These are phyloP conservation scores for Cystobasidium slooffiae DNA, from an alignment of 1,284 basidiomycete genomes.

Conservation along the genomic window DNA sequence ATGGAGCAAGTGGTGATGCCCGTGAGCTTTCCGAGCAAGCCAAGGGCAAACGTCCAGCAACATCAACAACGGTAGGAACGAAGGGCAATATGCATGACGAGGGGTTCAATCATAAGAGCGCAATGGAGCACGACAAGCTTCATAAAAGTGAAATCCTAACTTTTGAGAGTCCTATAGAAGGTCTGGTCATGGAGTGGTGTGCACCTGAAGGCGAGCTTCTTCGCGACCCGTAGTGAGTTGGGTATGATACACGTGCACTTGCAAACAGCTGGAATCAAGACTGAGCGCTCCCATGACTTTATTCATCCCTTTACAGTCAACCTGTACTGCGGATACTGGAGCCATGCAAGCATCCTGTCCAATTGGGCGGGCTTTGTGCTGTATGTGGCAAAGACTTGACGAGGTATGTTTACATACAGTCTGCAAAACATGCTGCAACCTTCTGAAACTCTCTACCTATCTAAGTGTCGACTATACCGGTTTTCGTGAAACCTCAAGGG, in stretches of 20 bases:
- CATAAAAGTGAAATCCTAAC: conserved; percentile 76
- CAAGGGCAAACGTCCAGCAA: not conserved
- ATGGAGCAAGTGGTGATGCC: not conserved
- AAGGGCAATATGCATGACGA: not conserved
- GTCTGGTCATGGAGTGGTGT: conserved; percentile 70
- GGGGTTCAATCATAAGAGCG: not conserved
- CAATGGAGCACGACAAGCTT: conserved; percentile 20
- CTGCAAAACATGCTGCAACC: too few species aligned
- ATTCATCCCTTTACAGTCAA: conserved; percentile 42
- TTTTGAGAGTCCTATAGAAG: conserved; percentile 84
- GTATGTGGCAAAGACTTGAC: conserved; percentile 93
- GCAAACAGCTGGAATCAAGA: not conserved
- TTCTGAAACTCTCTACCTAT: not conserved
- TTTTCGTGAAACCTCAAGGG: conserved; percentile 75
- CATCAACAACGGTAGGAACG: not conserved
- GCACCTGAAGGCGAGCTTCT: conserved; percentile 56
- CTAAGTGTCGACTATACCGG: conserved; percentile 81
- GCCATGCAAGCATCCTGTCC: conserved; percentile 90
- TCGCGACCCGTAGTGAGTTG: conserved; percentile 52
- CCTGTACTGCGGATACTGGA: conserved; percentile 67
- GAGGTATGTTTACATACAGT: conserved; percentile 64
- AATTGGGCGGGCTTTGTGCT: conserved; percentile 88
- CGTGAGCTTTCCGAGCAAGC: not conserved
- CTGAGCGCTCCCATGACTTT: too few species aligned
- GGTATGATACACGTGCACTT: not conserved